phyloP scores from a whole-genome alignment of 306 rosid genomes.

The Citrullus mucosospermus region DNA sequence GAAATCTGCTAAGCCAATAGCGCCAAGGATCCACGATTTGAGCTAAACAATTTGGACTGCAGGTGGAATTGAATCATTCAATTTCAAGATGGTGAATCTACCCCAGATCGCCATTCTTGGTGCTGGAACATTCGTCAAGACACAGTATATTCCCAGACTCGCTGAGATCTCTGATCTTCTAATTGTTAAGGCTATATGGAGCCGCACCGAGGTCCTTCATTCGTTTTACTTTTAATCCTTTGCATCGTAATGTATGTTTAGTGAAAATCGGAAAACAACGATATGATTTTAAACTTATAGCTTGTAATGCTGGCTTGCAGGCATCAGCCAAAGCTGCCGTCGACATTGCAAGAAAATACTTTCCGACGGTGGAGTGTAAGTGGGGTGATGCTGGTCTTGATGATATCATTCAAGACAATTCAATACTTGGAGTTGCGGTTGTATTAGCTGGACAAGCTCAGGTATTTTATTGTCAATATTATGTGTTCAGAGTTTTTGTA shows the following conservation, averaged over 20 bases:
- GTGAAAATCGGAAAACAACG: background rate
- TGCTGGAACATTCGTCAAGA: conserved; percentile 75
- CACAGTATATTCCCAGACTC: conserved; percentile 76
- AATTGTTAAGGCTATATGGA: conserved; percentile 70
- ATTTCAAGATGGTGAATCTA: conserved; percentile 28
- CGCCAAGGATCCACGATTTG: background rate
- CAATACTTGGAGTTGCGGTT: conserved; percentile 69
- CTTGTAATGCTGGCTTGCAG: conserved; percentile 11
- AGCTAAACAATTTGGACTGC: background rate
- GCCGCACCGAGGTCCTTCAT: conserved; percentile 53
- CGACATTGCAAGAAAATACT: conserved; percentile 44
- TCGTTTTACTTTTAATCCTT: background rate
- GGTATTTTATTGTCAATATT: conserved; percentile 22
- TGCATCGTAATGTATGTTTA: background rate
- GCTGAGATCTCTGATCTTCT: conserved; percentile 67
- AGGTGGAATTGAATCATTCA: background rate
- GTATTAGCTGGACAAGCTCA: conserved; percentile 89
- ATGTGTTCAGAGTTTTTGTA: too few relatives aligned
- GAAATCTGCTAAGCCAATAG: background rate
- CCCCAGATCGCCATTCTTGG: conserved; percentile 71
- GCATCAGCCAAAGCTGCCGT: conserved; percentile 63
- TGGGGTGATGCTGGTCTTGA: conserved; percentile 71
- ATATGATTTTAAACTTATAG: background rate
- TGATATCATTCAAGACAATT: conserved; percentile 46
- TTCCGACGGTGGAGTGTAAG: conserved; percentile 44